Evolutionary conservation across 2,329 filamentous ascomycete species (phyloP), one percentile per base, ranked within the genome.

Genomic region (Beauveria scarabaeidicola): DNA sequence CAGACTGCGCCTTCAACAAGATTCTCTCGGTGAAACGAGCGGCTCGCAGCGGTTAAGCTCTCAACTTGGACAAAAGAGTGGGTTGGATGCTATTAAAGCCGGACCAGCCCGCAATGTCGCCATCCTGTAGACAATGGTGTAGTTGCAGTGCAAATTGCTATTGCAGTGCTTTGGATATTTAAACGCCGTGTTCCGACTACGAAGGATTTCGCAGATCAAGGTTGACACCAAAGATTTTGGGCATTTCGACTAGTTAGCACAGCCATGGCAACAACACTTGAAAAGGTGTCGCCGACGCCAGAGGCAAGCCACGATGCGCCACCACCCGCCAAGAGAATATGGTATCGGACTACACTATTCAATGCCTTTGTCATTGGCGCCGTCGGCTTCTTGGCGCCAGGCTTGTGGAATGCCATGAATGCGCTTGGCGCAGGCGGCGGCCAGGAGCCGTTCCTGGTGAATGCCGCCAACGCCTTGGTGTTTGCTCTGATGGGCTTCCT

Each of bases 401-500:
- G 77, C 0, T 67, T 83, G 3, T 83, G 81, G 80, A 82, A 81
- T 65, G 80, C 80, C 1, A 81, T 82, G 77, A 81, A 79, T 62
- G 71, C 74, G 1, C 69, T 81, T 5, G 80, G 80, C 17, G 80
- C 79, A 1, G 80, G 80, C 43, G 80, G 80, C 27, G 77, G 77
- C 1, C 74, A 80, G 61, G 72, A 74, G 43, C 78, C 78, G 0
- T 81, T 73, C 54, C 71, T 81, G 41, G 76, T 80, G 52, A 80
- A 80, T 58, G 77, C 77, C 0, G 78, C 77, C n/a, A 81, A 80
- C 61, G 74, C 76, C 1, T 66, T 81, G 3, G 74, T 79, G 8
- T 81, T 79, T 50, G 76, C 71, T 1, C 64, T 78, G 9, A 70
- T 78, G 70, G 73, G 73, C 4, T 68, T 79, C 48, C 68, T 78